Evolutionary conservation across 2,329 filamentous ascomycete species (phyloP).

Genomic region (Neurospora sp.): DNA sequence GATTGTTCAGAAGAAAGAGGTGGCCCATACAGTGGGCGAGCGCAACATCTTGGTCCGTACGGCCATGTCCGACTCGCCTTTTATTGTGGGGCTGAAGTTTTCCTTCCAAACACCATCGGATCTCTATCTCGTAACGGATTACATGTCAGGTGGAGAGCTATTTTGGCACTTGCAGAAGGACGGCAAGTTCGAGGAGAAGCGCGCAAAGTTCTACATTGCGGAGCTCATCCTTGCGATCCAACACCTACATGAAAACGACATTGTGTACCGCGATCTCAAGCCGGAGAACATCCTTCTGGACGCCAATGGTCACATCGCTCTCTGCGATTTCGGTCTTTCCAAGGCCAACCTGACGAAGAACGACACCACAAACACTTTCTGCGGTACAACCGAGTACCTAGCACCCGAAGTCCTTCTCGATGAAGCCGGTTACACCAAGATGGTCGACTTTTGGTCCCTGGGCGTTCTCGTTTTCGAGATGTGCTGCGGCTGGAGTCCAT

Average conservation of each 20-base stretch:
- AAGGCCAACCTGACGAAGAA: constrained; percentile 97
- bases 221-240: constrained; percentile 92
- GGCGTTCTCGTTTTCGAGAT: constrained; percentile 98
- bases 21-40: constrained; percentile 93
- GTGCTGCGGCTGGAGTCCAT: constrained; percentile 99
- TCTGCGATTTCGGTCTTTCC: constrained; percentile 95
- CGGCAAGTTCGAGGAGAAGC: constrained; percentile 84
- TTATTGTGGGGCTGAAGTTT: constrained; percentile 96
- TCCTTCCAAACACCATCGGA: constrained; percentile 97
- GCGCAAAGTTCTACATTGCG: constrained; percentile 97
- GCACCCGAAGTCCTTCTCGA: constrained; percentile 92
- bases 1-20: constrained; percentile 99
- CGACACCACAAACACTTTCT: constrained; percentile 97
- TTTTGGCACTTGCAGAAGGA: constrained; percentile 99
- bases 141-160: constrained; percentile 96
- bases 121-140: constrained; percentile 96
- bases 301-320: constrained; percentile 92
- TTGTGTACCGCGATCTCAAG: constrained; percentile 95
- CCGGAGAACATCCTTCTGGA: constrained; percentile 96
- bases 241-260: constrained; percentile 92
- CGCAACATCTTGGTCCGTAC: constrained; percentile 95
- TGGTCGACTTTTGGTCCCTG: constrained; percentile 99
- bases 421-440: constrained; percentile 96
- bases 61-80: constrained; percentile 88
- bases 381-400: constrained; percentile 94